Percentiles rank a stretch among this genome's conserved stretches.
Conservation (phyloP, 2,329 filamentous ascomycete genomes). For the Penicillium sp. region DNA sequence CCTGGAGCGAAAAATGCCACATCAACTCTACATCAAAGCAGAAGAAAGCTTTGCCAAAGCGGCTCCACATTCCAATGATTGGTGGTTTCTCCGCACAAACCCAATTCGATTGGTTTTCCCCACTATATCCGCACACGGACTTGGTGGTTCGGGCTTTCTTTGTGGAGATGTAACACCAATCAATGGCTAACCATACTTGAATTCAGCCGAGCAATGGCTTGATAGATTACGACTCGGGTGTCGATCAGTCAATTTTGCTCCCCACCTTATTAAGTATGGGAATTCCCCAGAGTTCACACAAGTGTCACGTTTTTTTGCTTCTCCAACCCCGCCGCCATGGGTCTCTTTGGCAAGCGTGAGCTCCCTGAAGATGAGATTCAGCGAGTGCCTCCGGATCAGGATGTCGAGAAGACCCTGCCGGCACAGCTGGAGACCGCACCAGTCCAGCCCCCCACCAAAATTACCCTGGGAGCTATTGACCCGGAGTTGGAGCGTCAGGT, state of each 20-base stretch:
- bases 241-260: not conserved
- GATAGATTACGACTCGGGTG: not conserved
- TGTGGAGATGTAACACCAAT: not conserved
- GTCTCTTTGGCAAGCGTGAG: conserved; percentile 21
- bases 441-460: conserved; percentile 14
- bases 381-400: conserved; percentile 15
- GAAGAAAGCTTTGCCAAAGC: not conserved
- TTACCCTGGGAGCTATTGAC: conserved; percentile 26
- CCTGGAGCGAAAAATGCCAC: not conserved
- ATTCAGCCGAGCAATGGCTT: not conserved
- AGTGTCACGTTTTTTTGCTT: not conserved
- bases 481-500: conserved; percentile 37
- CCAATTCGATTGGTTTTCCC: not conserved
- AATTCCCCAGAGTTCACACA: not conserved
- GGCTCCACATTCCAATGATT: not conserved
- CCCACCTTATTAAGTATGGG: conserved; percentile 1
- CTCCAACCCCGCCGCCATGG: conserved; percentile 11
- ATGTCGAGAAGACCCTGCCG: conserved; percentile 30
- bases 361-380: conserved; percentile 23
- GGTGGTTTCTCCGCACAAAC: not conserved
- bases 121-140: not conserved
- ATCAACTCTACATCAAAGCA: not conserved
- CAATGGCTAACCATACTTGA: not conserved
- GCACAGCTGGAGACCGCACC: conserved; percentile 25
- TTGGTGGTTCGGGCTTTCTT: not conserved